Evolutionary conservation across 345 rosid genomes (phyloP), one percentile per base, ranked within the genome.

Genomic region (Abelmoschus esculentus): DNA sequence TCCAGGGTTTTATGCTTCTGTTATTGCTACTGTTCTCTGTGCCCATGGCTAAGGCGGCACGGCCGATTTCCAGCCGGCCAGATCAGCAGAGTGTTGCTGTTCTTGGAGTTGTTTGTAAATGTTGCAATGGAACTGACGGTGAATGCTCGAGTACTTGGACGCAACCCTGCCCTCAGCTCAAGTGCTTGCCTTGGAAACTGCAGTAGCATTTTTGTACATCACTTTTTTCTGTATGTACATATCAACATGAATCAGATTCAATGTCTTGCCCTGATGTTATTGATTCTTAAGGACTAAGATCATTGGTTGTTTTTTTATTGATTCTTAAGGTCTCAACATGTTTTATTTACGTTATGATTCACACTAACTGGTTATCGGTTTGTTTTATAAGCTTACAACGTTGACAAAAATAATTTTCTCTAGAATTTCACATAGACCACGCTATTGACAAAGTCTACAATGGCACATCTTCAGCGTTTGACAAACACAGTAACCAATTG

Each of bases 71-170:
- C 22, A 31, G 32, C 19, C 29, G 50, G 18, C 68, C 67, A 34
- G 68, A 44, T 64, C 49, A 47, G 6, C 68, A 61, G 32, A 61
- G 74, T 71, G 72, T 83, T 38, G 79, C 74, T 6, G 83, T 82
- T 3, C 81, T 88, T 1, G 93, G 92, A 59, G 74, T 88, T 54
- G 78, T 77, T 8, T 88, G 92, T 75, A 81, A 88, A 79, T 88
- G 92, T 28, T 88, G 92, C 56, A 82, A 88, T 55, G 73, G 70
- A 9, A 32, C 3, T 32, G 79, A 66, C 68, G 78, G 76, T 19
- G 84, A 79, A 65, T 87, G 89, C 70, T 52, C 70, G 52, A 77
- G 65, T 68, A 64, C 83, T 8, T 83, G 86, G 88, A 71, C 74
- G 0, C 83, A 79, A 3, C 65, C 87, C 53, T 87, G 92, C 73